phyloP scores from a whole-genome alignment of 2,329 filamentous ascomycete species.

The Pseudocercospora fijiensis region DNA sequence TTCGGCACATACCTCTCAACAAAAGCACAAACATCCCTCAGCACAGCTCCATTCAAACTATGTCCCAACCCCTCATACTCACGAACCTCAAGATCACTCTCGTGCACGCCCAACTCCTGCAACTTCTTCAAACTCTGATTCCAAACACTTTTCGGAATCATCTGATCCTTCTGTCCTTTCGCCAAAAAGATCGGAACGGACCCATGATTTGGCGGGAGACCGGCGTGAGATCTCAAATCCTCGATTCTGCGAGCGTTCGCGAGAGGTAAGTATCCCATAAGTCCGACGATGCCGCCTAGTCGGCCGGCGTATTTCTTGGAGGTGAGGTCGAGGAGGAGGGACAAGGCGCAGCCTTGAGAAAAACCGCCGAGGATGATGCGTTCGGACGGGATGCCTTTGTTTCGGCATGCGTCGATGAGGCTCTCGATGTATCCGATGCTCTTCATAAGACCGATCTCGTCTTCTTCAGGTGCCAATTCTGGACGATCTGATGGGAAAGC shows the following conservation, averaged over 20 bases:
- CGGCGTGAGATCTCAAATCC: conserved; percentile 41
- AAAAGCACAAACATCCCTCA: conserved; percentile 50
- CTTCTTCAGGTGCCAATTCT: conserved; percentile 39
- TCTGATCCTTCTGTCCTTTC: conserved; percentile 49
- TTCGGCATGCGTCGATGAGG: conserved; percentile 44
- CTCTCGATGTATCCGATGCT: conserved; percentile 44
- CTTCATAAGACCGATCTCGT: conserved; percentile 45
- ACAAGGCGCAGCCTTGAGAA: conserved; percentile 49
- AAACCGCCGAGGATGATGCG: conserved; percentile 51
- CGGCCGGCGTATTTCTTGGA: conserved; percentile 42
- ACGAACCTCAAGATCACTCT: conserved; percentile 43
- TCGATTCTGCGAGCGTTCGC: conserved; percentile 35
- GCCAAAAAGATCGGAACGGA: conserved; percentile 48
- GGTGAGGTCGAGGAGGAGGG: conserved; percentile 44
- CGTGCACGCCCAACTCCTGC: conserved; percentile 41
- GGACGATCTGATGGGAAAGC: conserved; percentile 42
- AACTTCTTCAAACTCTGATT: conserved; percentile 46
- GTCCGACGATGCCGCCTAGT: conserved; percentile 44
- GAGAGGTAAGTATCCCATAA: conserved; percentile 52
- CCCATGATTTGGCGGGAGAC: conserved; percentile 38
- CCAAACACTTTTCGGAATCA: conserved; percentile 49
- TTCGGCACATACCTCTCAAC: conserved; percentile 43
- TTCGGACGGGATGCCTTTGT: conserved; percentile 42
- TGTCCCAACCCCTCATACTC: conserved; percentile 54
- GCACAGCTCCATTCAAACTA: conserved; percentile 43